Base-by-base conservation (phyloP, 2,329 filamentous ascomycete genomes). In the Stenocarpella maydis region DNA sequence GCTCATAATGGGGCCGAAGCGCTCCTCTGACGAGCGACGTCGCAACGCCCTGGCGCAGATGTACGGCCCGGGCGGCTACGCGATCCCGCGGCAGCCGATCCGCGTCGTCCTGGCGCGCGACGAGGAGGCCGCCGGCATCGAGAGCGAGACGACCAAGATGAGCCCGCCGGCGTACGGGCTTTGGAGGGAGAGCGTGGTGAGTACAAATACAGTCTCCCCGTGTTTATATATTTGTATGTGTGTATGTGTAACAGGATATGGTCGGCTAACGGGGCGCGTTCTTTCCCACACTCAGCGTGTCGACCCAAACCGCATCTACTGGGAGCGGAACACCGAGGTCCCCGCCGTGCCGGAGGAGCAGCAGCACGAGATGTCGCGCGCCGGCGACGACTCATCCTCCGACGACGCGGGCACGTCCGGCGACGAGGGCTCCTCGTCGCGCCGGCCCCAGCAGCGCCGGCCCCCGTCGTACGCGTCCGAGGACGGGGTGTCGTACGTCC, bases 151-250 rank as follows among this genome's bases (percentile, higher is more conserved):
- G 0, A 81, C 82, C 50, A 89, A 90, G 74, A 73, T 85, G 24
- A 88, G 90, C 10, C 94, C 95, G 4, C 94, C 95, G 0, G 93
- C 93, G 2, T 97, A 97, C 77, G 94, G 94, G 0, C 82, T 94
- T 1, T 97, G 93, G 92, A 86, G 93, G 65, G 90, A 91, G 78
- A 95, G 91, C 75, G 92, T 96, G 80, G 91, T 93, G 86, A 79
- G 90, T 89, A 21, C 21, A 6, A 19, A 10, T 9, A 10, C 28
- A 28, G 1, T 28, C 4, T 4, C 12, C 21, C 19, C 39, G 17
- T 24, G 7, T 43, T 26, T 7, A 15, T 24, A 14, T 7, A 15
- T 24, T 10, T 54, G 34, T 26, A 9, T 34, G 21, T 24, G 7
- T 43, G 19, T 7, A 15, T 24, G n/a, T 54, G 34, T 19, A 34